These are phyloP conservation scores for Cytospora schulzeri DNA, from an alignment of 2,329 filamentous ascomycete species.

Conservation along the genomic window DNA sequence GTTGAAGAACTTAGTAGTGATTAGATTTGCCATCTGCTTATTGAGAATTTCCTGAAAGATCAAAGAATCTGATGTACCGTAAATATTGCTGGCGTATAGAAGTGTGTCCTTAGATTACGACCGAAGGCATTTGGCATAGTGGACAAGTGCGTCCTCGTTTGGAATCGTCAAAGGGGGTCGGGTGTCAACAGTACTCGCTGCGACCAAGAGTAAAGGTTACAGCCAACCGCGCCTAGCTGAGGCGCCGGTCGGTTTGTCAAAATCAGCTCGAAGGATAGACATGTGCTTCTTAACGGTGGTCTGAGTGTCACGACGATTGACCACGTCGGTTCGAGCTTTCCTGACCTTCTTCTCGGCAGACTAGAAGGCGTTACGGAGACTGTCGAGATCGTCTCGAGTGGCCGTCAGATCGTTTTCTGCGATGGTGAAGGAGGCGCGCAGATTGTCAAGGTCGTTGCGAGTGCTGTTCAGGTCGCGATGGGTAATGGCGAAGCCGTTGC, in stretches of 20 bases:
- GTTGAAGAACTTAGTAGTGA: not conserved
- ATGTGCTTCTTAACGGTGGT: too few relatives aligned
- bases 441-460: not conserved
- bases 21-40: not conserved
- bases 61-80: constrained; percentile 3
- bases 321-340: too few relatives aligned
- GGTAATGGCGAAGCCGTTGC: not conserved
- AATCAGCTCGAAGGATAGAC: too few relatives aligned
- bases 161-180: not conserved
- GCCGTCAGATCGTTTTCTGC: not conserved
- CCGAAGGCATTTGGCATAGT: not conserved
- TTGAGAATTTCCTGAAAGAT: not conserved
- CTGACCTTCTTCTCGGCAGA: too few relatives aligned
- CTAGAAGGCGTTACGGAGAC: too few relatives aligned
- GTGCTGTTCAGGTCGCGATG: not conserved
- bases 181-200: not conserved
- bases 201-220: not conserved
- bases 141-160: not conserved
- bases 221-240: too few relatives aligned
- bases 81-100: not conserved
- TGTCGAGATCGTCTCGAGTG: not conserved
- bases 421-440: not conserved
- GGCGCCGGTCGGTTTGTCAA: too few relatives aligned
- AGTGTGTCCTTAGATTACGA: not conserved
- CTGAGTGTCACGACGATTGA: too few relatives aligned